Percentiles rank a stretch among this genome's conserved stretches.
These are phyloP conservation scores for Didymella segeticola DNA, from an alignment of 2,329 filamentous ascomycete genomes.

Conservation along the genomic window DNA sequence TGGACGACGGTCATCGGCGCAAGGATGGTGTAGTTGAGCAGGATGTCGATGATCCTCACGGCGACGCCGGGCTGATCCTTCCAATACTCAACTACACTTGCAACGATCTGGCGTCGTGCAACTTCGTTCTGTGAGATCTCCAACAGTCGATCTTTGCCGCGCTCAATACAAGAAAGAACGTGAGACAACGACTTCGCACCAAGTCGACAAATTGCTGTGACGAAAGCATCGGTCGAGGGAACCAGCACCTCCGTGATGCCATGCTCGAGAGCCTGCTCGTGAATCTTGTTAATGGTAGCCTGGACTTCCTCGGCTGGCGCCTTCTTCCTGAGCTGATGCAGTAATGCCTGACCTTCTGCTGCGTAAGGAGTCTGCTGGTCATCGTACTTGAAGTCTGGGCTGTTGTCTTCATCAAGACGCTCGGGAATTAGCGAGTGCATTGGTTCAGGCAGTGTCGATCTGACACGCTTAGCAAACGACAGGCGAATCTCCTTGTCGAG, in stretches of 20 bases:
- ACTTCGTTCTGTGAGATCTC: slow-evolving; percentile 75
- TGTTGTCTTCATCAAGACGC: slow-evolving; percentile 92
- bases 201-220: slow-evolving; percentile 91
- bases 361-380: slow-evolving; percentile 81
- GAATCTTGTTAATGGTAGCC: slow-evolving; percentile 78
- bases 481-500: slow-evolving; percentile 96
- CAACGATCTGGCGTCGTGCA: slow-evolving; percentile 86
- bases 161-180: slow-evolving; percentile 93
- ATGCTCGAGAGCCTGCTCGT: slow-evolving; percentile 74
- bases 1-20: slow-evolving; percentile 84
- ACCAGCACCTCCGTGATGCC: slow-evolving; percentile 77
- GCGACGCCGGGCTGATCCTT: slow-evolving; percentile 88
- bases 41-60: slow-evolving; percentile 91
- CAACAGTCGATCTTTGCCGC: slow-evolving; percentile 86
- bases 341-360: slow-evolving; percentile 81
- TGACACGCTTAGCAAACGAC: slow-evolving; percentile 94
- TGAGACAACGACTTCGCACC: slow-evolving; percentile 96
- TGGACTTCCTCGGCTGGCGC: slow-evolving; percentile 87
- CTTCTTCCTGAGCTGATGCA: slow-evolving; percentile 81
- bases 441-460: slow-evolving; percentile 84
- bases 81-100: slow-evolving; percentile 93
- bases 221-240: slow-evolving; percentile 89
- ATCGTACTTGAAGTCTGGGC: slow-evolving; percentile 90
- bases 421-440: slow-evolving; percentile 83
- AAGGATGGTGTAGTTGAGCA: slow-evolving; percentile 96